Conservation (phyloP, 768 basidiomycete species). For the Phaffia tasmanica region DNA sequence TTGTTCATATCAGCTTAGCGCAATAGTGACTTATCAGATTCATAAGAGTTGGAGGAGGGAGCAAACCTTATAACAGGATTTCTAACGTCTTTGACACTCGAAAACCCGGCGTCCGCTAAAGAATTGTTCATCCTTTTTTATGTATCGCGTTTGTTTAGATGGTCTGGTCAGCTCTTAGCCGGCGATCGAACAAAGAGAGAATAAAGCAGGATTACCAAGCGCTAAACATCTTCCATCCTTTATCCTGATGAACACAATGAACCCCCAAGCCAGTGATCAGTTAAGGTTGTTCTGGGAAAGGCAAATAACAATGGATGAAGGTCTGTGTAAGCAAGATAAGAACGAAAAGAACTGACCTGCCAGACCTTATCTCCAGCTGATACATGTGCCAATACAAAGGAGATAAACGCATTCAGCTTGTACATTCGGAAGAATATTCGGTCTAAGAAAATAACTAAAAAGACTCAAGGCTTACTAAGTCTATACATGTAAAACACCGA, state of each 20-base stretch:
- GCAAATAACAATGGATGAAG: too few relatives aligned
- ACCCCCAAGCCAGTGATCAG: not conserved
- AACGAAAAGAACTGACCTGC: slow-evolving; percentile 28
- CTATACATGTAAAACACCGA: slow-evolving; percentile 34
- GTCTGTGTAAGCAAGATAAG: slow-evolving; percentile 11
- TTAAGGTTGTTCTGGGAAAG: too few relatives aligned
- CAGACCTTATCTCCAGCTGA: slow-evolving; percentile 40
- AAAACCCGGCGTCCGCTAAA: slow-evolving; percentile 34
- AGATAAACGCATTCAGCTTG: not conserved
- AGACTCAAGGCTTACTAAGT: slow-evolving; percentile 1
- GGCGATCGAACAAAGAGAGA: slow-evolving; percentile 6
- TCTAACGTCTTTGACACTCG: slow-evolving; percentile 37
- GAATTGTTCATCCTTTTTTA: slow-evolving; percentile 11
- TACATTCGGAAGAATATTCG: slow-evolving; percentile 35
- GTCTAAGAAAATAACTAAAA: slow-evolving; percentile 32
- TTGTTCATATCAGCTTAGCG: not conserved
- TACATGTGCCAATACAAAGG: not conserved
- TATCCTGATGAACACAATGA: slow-evolving; percentile 28
- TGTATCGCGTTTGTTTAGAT: slow-evolving; percentile 9
- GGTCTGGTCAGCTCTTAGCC: not conserved
- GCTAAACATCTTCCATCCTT: slow-evolving; percentile 43
- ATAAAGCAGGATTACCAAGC: slow-evolving; percentile 31
- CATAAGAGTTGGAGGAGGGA: slow-evolving; percentile 10
- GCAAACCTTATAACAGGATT: not conserved
- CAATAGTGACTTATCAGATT: slow-evolving; percentile 30